Conservation (phyloP, 352 stramenopile genomes). For the Globisporangium yorkense region DNA sequence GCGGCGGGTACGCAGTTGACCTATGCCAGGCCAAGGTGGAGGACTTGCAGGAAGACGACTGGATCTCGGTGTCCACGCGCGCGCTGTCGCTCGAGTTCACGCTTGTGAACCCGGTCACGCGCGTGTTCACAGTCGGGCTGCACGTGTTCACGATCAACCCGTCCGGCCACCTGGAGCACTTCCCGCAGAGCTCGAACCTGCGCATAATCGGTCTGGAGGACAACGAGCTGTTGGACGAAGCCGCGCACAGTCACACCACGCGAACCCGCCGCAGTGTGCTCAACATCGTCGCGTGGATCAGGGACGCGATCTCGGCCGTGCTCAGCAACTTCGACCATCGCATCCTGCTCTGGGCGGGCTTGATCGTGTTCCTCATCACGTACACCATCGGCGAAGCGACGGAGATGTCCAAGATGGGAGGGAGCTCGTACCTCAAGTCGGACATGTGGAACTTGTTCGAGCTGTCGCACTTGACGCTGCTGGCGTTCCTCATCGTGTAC, state of each 20-base stretch:
- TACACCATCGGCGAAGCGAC: constrained; percentile 76
- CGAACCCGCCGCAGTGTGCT: neutral
- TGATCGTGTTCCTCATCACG: constrained; percentile 71
- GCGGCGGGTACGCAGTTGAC: constrained; percentile 70
- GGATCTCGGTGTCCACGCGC: constrained; percentile 74
- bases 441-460: constrained; percentile 90
- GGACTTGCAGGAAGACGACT: constrained; percentile 63
- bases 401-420: constrained; percentile 77
- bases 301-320: constrained; percentile 11
- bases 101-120: constrained; percentile 83
- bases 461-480: constrained; percentile 60
- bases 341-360: constrained; percentile 55
- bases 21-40: constrained; percentile 54
- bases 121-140: constrained; percentile 84
- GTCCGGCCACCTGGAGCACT: constrained; percentile 80
- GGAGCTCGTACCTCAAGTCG: constrained; percentile 63
- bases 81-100: constrained; percentile 83
- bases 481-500: constrained; percentile 57
- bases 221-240: constrained; percentile 24
- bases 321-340: constrained; percentile 43
- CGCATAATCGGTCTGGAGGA: constrained; percentile 74
- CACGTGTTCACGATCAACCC: constrained; percentile 79
- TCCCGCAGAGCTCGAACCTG: constrained; percentile 73
- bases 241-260: neutral
- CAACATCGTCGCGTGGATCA: constrained; percentile 1